Base-by-base conservation (phyloP, 805 yeast species). In the Cyberlindnera euphorbiae region DNA sequence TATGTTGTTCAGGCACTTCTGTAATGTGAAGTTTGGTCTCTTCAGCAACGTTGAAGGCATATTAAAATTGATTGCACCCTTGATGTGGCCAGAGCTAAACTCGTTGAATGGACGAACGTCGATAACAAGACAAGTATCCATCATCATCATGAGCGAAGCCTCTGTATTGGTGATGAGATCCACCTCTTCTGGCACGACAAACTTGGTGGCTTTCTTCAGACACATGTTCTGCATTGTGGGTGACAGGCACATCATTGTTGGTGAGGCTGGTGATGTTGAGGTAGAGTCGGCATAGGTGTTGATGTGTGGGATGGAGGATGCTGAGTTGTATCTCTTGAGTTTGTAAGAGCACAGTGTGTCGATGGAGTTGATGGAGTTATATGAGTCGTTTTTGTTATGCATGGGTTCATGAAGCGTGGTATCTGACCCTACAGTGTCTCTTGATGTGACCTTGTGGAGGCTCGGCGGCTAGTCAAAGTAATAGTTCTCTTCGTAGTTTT, bases 1-100 rank as follows among this genome's bases (percentile, higher is more conserved):
- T 33, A 82, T 59, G 21, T 84, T 78, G 33, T 72, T 75, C 17
- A 82, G 60, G 47, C 86, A 77, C 51, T 77, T 69, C 31, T 62
- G 63, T 38, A 89, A 63, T 3, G 78, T 77, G 50, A 84, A 89
- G 35, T 79, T 81, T 22, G 77, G 65, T 45, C 97, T 71, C 55
- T 79, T 83, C 44, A 89, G 63, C 28, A 89, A 65, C 0, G 97
- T 89, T n/a, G 95, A 82, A 2, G 97, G 97, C 11, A 89, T 62
- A 57, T 95, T 85, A 25, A 90, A 71, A 55, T 86, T 86, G 30
- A 85, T 64, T 1, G 97, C 73, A 28, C 71, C 65, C 4, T 49
- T 51, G 10, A 90, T 58, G 43, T 80, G 87, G 3, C 68, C 53
- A 41, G 67, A 71, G 28, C 79, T 69, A 54, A 65, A 86, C 39